phyloP scores from a whole-genome alignment of 805 yeast species.

The Blastobotrys mokoenaii region DNA sequence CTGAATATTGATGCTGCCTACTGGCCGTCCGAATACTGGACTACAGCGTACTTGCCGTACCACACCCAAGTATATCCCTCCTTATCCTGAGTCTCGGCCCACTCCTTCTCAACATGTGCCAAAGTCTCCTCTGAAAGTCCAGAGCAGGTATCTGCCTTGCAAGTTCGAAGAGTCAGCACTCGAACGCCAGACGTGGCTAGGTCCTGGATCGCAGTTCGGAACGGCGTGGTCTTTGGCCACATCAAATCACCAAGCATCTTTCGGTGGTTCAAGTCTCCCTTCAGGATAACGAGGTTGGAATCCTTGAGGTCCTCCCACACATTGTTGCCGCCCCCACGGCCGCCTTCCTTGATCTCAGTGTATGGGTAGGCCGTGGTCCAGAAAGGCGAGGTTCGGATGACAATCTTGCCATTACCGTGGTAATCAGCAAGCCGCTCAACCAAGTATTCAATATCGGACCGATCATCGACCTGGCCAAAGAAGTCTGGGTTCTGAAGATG shows the following conservation, averaged over 20 bases:
- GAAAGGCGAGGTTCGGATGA: conserved; percentile 55
- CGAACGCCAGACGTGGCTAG: conserved; percentile 57
- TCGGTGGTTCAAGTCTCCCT: conserved; percentile 95
- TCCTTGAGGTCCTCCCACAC: conserved; percentile 50
- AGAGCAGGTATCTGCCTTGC: conserved; percentile 93
- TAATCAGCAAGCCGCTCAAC: conserved; percentile 39
- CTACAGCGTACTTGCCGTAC: conserved; percentile 92
- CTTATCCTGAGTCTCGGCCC: conserved; percentile 51
- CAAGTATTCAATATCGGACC: conserved; percentile 39
- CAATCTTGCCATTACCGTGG: conserved; percentile 39
- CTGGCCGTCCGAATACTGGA: conserved; percentile 45
- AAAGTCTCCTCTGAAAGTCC: conserved; percentile 68
- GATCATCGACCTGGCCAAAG: conserved; percentile 35
- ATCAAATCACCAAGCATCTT: conserved; percentile 83
- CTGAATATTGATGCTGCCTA: too few relatives aligned
- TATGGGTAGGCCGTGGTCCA: conserved; percentile 81
- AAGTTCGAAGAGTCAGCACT: conserved; percentile 74
- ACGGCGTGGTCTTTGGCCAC: conserved; percentile 81
- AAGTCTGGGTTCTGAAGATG: conserved; percentile 46
- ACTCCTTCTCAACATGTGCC: conserved; percentile 53
- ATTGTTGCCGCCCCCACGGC: conserved; percentile 48
- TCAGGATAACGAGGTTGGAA: conserved; percentile 67
- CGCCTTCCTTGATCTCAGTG: conserved; percentile 54
- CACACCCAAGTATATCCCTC: conserved; percentile 73
- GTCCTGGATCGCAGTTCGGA: conserved; percentile 57